These are phyloP conservation scores for Zea mays DNA, from an alignment of 176 grass and related monocot species.

Conservation along the genomic window Zm-B73-REFERENCE-NAM-5.0 NC_050097.1:64193001-64193500, in stretches of 20 bases:
- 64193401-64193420: slow-evolving; percentile 7
- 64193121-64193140: slow-evolving; percentile 32
- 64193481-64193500: not conserved
- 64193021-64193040: slow-evolving; percentile 68
- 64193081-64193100: slow-evolving; percentile 22
- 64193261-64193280: slow-evolving; percentile 62
- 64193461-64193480: not conserved
- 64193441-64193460: slow-evolving; percentile 4
- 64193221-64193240: slow-evolving; percentile 38
- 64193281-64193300: slow-evolving; percentile 25
- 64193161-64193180: slow-evolving; percentile 54
- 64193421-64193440: slow-evolving; percentile 10
- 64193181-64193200: slow-evolving; percentile 32
- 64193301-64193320: slow-evolving; percentile 18
- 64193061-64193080: slow-evolving; percentile 55
- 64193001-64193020: slow-evolving; percentile 55
- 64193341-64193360: not conserved
- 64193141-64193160: slow-evolving; percentile 63
- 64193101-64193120: slow-evolving; percentile 20
- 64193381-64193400: not conserved
- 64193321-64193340: slow-evolving; percentile 13
- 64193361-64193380: not conserved
- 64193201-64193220: slow-evolving; percentile 73
- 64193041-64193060: slow-evolving; percentile 69
- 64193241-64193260: slow-evolving; percentile 46